Evolutionary conservation across 1,284 basidiomycete genomes (phyloP).

Genomic region (Heterobasidion occidentale): DNA sequence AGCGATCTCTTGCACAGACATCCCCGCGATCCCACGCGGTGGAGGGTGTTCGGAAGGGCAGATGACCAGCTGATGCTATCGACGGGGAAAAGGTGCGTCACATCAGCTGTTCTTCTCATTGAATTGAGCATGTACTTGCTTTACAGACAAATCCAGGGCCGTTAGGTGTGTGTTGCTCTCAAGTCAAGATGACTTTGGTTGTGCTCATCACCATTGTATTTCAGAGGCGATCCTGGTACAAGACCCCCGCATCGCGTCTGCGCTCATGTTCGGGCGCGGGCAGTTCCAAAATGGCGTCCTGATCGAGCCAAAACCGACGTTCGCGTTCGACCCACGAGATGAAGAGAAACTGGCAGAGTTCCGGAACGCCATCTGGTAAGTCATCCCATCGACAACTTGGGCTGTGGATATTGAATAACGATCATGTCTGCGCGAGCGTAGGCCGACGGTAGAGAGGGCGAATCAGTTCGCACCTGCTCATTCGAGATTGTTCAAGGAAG

Average conservation of each 20-base stretch:
- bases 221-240: conserved; percentile 26
- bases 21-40: conserved; percentile 16
- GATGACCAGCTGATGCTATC: conserved; percentile 19
- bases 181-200: not conserved
- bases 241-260: conserved; percentile 23
- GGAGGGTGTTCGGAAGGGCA: conserved; percentile 15
- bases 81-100: conserved; percentile 23
- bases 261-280: conserved; percentile 16
- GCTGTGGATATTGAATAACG: not conserved
- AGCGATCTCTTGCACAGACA: conserved; percentile 19
- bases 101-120: not conserved
- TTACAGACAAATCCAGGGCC: conserved; percentile 18
- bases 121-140: not conserved
- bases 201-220: not conserved
- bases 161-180: conserved; percentile 5
- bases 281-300: conserved; percentile 11
- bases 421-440: conserved; percentile 5
- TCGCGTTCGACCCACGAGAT: conserved; percentile 3
- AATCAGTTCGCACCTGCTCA: conserved; percentile 20
- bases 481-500: conserved; percentile 22
- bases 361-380: conserved; percentile 2
- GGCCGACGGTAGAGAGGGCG: conserved; percentile 17
- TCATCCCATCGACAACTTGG: not conserved
- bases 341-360: not conserved
- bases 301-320: conserved; percentile 7